Evolutionary conservation across 2,329 filamentous ascomycete genomes (phyloP).

Genomic region (Colletotrichum limetticola): DNA sequence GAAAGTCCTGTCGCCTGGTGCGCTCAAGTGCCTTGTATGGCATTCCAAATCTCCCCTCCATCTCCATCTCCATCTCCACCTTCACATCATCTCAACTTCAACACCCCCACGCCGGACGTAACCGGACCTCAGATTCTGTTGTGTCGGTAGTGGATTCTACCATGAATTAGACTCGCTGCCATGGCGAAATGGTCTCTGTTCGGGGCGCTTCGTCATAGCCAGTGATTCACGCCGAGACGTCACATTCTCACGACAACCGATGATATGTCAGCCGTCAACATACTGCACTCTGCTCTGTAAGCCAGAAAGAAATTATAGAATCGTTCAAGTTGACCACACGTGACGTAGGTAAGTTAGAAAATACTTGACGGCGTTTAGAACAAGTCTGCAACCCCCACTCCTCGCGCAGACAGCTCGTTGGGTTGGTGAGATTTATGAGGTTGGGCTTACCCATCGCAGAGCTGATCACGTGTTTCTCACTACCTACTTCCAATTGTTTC

Average conservation of each 20-base stretch:
- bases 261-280: slow-evolving; percentile 22
- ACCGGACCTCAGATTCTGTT: background rate
- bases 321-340: background rate
- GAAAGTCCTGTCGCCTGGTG: background rate
- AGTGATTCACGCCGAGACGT: background rate
- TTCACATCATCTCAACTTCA: background rate
- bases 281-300: slow-evolving; percentile 27
- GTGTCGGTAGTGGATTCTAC: background rate
- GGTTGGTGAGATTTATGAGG: background rate
- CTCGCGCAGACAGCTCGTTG: too few species aligned
- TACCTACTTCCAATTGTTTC: background rate
- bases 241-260: background rate
- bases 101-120: background rate
- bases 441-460: background rate
- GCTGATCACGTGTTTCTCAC: background rate
- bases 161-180: background rate
- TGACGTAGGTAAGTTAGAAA: background rate
- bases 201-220: background rate
- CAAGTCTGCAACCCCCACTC: too few species aligned
- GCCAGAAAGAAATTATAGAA: background rate
- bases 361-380: background rate
- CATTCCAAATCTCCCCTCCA: background rate
- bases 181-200: background rate
- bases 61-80: background rate
- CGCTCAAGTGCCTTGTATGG: background rate